phyloP scores from a whole-genome alignment of 1,284 basidiomycete species.

The Apiotrichum sp. region DNA sequence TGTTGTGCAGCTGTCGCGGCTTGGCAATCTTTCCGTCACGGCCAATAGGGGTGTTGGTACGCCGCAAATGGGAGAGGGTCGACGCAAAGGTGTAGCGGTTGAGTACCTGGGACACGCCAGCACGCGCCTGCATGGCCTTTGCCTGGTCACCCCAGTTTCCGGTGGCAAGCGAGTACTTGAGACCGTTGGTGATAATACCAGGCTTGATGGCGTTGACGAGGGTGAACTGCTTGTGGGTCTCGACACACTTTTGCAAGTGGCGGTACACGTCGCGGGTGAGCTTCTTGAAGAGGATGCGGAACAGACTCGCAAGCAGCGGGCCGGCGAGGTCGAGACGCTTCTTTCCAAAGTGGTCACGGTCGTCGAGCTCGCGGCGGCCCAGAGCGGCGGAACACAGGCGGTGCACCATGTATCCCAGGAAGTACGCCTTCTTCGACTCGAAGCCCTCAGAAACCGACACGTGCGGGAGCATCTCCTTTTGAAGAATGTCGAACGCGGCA shows the following conservation, averaged over 20 bases:
- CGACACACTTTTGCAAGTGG: slow-evolving; percentile 97
- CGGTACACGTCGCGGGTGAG: slow-evolving; percentile 95
- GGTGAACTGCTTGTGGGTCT: slow-evolving; percentile 93
- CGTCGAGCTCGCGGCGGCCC: slow-evolving; percentile 91
- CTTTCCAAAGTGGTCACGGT: slow-evolving; percentile 99
- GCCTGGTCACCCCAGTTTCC: slow-evolving; percentile 99
- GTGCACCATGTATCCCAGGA: slow-evolving; percentile 99
- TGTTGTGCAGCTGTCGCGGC: slow-evolving; percentile 97
- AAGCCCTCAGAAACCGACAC: slow-evolving; percentile 94
- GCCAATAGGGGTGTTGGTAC: slow-evolving; percentile 96
- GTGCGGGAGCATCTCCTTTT: slow-evolving; percentile 98
- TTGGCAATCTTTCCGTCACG: slow-evolving; percentile 99
- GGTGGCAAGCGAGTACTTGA: slow-evolving; percentile 96
- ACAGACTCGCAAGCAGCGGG: slow-evolving; percentile 87
- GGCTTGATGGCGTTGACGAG: slow-evolving; percentile 88
- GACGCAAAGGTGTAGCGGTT: slow-evolving; percentile 99
- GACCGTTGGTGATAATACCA: slow-evolving; percentile 94
- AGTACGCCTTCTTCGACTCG: slow-evolving; percentile 98
- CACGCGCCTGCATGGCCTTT: slow-evolving; percentile 95
- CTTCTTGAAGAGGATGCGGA: slow-evolving; percentile 96
- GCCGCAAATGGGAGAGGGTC: slow-evolving; percentile 93
- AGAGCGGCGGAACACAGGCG: slow-evolving; percentile 86
- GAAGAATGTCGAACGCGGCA: slow-evolving; percentile 95
- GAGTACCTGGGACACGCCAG: slow-evolving; percentile 96
- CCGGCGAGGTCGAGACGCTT: slow-evolving; percentile 96